These are phyloP conservation scores for Leucogyrophana mollusca DNA, from an alignment of 768 basidiomycete genomes.

Conservation along the genomic window DNA sequence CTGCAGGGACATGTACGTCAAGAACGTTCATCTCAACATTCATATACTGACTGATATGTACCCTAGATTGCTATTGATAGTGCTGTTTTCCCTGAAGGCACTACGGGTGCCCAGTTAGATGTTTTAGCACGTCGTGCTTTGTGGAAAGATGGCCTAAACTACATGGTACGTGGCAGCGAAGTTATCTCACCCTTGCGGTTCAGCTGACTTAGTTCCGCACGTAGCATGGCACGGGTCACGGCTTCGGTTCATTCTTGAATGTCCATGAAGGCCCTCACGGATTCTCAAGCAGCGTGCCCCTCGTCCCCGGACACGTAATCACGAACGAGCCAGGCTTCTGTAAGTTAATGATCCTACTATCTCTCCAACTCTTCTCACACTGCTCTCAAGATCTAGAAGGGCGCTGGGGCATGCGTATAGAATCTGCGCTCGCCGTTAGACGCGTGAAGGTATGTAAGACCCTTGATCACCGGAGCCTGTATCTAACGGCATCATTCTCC, in stretches of 20 bases:
- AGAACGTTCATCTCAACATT: conserved; percentile 16
- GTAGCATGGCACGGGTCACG: conserved; percentile 91
- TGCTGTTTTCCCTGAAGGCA: conserved; percentile 89
- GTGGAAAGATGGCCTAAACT: conserved; percentile 85
- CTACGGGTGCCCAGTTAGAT: conserved; percentile 79
- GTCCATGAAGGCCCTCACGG: conserved; percentile 85
- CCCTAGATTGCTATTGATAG: conserved; percentile 85
- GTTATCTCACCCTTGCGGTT: conserved; percentile 1
- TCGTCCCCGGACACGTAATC: conserved; percentile 85
- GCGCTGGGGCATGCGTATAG: conserved; percentile 89
- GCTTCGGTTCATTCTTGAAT: conserved; percentile 83
- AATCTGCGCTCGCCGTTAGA: conserved; percentile 79
- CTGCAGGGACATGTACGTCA: conserved; percentile 89
- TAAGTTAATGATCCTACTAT: conserved; percentile 37
- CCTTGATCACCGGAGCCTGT: conserved; percentile 5
- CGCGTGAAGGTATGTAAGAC: conserved; percentile 42
- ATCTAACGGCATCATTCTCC: conserved; percentile 10
- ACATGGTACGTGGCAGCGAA: conserved; percentile 49
- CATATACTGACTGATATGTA: conserved; percentile 16
- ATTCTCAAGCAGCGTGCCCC: conserved; percentile 65
- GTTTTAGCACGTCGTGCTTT: conserved; percentile 87
- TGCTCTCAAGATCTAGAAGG: conserved; percentile 65
- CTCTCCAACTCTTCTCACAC: conserved; percentile 13
- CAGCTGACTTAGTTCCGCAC: conserved; percentile 17
- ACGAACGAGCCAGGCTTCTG: conserved; percentile 96